Evolutionary conservation across 73 alveolate species (phyloP), one percentile per base, ranked within the genome.

Genomic region (Paramecium sexaurelia): DNA sequence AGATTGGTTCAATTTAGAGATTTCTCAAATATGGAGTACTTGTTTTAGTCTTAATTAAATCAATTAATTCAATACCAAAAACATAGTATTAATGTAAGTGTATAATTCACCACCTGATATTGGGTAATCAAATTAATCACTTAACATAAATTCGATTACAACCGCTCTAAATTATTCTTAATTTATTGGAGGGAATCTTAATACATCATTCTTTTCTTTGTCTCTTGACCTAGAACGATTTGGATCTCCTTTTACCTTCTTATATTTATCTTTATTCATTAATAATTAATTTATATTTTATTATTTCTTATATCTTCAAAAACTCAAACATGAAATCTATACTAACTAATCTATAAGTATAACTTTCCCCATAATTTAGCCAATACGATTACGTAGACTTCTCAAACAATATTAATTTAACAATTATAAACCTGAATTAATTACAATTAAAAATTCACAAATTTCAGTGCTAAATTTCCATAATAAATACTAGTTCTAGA

Each of bases 41-140:
- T 27, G 78, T 61, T 88, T 69, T 88, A 24, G 43, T 88, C 78
- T 88, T 27, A 35, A 27, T 41, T 78, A 17, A 78, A 73, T 73
- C 20, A 32, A 73, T 37, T 29, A 19, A 39, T 78, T 8, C 10
- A 41, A 22, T 78, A 78, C 94, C 19, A 56, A 39, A 69, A 88
- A 69, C 7, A 68, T 82, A 5, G 67, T 41, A 40, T 68, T 88
- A 15, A 88, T 61, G 36, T 69, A 43, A 43, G 75, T 57, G 73
- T 68, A 88, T 11, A 88, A 69, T 56, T 88, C 94, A 22, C 84
- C 83, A 22, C 91, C 85, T 41, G 69, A 57, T 29, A 88, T 88
- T 19, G 94, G 94, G 29, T 69, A 88, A 88, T 88, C 94, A 47
- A 88, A 88, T 47, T 41, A 47, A 88, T 88, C 94, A 88, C 94